phyloP scores from a whole-genome alignment of 768 basidiomycete species.

The Cystofilobasidium macerans region DNA sequence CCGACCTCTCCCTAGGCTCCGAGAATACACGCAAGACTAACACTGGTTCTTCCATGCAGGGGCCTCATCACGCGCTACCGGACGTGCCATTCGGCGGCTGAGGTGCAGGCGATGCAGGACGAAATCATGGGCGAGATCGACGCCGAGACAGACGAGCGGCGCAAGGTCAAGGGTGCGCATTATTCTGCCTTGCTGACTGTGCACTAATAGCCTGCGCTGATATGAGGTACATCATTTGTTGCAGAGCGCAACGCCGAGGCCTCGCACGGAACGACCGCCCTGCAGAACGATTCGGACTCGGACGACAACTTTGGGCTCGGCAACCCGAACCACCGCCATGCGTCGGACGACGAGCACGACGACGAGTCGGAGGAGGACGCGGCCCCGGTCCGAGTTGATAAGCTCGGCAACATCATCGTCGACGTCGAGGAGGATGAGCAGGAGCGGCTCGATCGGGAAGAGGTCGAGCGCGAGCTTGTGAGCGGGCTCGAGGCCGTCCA shows the following conservation, averaged over 20 bases:
- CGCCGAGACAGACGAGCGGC: slow-evolving; percentile 30
- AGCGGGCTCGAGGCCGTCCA: slow-evolving; percentile 9
- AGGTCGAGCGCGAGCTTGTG: slow-evolving; percentile 24
- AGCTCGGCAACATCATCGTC: slow-evolving; percentile 11
- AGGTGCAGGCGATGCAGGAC: slow-evolving; percentile 37
- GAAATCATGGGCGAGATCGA: slow-evolving; percentile 37
- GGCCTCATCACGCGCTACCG: slow-evolving; percentile 62
- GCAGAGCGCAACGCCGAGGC: slow-evolving; percentile 6
- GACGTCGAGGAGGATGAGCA: slow-evolving; percentile 4
- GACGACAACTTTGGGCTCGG: slow-evolving; percentile 53
- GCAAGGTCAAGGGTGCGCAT: slow-evolving; percentile 31
- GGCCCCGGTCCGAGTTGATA: background rate
- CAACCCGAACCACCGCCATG: slow-evolving; percentile 54
- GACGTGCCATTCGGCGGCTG: slow-evolving; percentile 48
- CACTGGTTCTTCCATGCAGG: slow-evolving; percentile 36
- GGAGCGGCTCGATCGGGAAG: slow-evolving; percentile 18
- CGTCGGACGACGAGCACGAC: slow-evolving; percentile 5
- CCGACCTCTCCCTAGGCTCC: slow-evolving; percentile 1
- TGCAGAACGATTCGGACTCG: slow-evolving; percentile 44
- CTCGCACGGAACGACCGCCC: slow-evolving; percentile 17
- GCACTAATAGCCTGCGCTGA: background rate
- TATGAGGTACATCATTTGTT: background rate
- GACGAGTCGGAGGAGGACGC: background rate
- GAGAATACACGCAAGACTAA: too few species aligned
- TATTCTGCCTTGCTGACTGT: background rate